Evolutionary conservation across 306 rosid species (phyloP).

Genomic region (Vigna trinervia): DNA sequence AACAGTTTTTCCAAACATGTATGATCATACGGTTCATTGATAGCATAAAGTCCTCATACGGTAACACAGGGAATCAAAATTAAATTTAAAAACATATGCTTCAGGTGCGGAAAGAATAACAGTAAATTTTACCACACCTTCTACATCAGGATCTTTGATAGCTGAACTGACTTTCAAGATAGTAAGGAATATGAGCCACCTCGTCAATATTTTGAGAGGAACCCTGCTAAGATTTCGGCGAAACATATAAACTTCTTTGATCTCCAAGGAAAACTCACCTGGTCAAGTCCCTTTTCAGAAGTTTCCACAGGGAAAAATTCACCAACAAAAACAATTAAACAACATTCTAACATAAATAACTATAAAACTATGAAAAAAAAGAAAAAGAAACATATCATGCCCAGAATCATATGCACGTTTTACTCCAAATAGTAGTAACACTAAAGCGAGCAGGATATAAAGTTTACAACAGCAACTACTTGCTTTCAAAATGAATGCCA

Average conservation of each 20-base stretch:
- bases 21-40: too few species aligned
- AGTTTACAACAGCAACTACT: conserved; percentile 3
- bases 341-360: conserved; percentile 3
- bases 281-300: conserved; percentile 34
- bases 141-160: conserved; percentile 71
- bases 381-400: not conserved
- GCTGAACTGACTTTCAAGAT: conserved; percentile 57
- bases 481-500: conserved; percentile 8
- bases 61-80: too few species aligned
- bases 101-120: conserved; percentile 5
- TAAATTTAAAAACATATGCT: too few species aligned
- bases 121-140: conserved; percentile 60
- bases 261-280: conserved; percentile 44
- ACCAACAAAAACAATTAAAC: conserved; percentile 8
- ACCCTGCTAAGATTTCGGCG: conserved; percentile 42
- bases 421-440: not conserved
- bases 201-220: conserved; percentile 55
- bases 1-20: too few species aligned
- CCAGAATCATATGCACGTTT: not conserved
- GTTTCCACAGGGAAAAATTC: conserved; percentile 8
- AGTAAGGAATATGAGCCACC: conserved; percentile 61
- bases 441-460: not conserved
- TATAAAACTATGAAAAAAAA: not conserved
- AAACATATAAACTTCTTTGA: conserved; percentile 56
- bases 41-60: too few species aligned